A percentile compares a stretch with the other conserved stretches of the same genome.
These are phyloP conservation scores for Rhodamnia argentea DNA, from an alignment of 345 rosid genomes.

Conservation along the genomic window DNA sequence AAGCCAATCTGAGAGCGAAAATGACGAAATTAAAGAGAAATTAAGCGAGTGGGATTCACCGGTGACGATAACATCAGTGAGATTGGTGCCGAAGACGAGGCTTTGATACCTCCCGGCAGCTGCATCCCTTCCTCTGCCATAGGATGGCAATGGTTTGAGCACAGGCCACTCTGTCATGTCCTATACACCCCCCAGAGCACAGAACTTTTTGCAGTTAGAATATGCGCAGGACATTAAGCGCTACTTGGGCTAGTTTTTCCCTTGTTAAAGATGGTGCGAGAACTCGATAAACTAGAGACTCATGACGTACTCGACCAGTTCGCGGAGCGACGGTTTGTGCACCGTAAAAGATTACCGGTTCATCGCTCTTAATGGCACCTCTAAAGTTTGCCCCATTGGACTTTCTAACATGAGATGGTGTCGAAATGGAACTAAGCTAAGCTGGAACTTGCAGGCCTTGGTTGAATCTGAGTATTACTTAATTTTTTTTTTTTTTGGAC, in stretches of 20 bases:
- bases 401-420: neutral
- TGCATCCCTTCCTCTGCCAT: slow-evolving; percentile 92
- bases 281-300: neutral
- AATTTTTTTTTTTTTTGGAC: neutral
- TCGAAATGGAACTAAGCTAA: neutral
- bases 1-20: neutral
- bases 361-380: neutral
- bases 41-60: slow-evolving; percentile 14
- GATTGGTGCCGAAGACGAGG: slow-evolving; percentile 76
- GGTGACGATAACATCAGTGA: slow-evolving; percentile 74
- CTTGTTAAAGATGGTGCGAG: neutral
- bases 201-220: neutral
- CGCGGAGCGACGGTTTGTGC: neutral
- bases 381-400: neutral
- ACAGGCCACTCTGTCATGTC: slow-evolving; percentile 61
- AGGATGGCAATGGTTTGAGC: slow-evolving; percentile 73
- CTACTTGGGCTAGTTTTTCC: neutral
- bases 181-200: slow-evolving; percentile 2
- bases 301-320: neutral
- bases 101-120: slow-evolving; percentile 76
- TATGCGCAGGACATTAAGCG: neutral
- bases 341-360: neutral
- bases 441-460: neutral
- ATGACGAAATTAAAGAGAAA: neutral
- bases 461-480: neutral